phyloP scores from a whole-genome alignment of 2,329 filamentous ascomycete genomes.

The Trichophyton mentagrophytes region DNA sequence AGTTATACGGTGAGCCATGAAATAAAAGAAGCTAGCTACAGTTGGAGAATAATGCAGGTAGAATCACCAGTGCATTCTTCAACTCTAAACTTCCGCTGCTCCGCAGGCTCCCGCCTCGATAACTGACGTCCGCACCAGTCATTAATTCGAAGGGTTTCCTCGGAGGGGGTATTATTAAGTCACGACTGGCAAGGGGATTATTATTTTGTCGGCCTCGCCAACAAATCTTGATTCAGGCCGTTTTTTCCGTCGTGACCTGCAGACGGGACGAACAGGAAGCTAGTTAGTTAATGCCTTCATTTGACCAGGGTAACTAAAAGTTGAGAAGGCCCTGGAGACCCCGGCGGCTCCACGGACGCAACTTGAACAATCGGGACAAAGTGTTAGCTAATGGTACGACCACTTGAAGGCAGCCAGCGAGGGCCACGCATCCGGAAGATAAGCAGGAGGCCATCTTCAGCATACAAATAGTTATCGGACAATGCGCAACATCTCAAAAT shows the following conservation, averaged over 20 bases:
- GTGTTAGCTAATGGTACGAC: background rate
- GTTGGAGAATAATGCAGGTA: no score
- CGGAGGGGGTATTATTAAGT: background rate
- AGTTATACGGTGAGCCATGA: background rate
- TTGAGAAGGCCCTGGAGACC: background rate
- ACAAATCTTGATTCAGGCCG: background rate
- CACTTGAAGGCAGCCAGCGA: background rate
- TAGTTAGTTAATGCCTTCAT: background rate
- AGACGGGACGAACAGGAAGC: background rate
- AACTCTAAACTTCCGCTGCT: conserved; percentile 2
- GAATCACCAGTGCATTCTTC: background rate
- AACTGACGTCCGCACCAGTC: background rate
- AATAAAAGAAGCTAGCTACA: background rate
- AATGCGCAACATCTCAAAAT: background rate
- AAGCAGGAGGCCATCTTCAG: background rate
- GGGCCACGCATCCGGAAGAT: background rate
- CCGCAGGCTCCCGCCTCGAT: background rate
- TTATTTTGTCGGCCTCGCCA: no score
- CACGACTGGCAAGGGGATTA: no score
- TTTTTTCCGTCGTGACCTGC: background rate
- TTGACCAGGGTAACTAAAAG: background rate
- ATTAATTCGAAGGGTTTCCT: background rate
- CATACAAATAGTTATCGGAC: background rate
- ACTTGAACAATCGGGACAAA: background rate
- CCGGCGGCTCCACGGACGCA: background rate